Evolutionary conservation across 192 early-diverging fungal species (phyloP), one percentile per base, ranked within the genome.

Genomic region (Backusella circina): DNA sequence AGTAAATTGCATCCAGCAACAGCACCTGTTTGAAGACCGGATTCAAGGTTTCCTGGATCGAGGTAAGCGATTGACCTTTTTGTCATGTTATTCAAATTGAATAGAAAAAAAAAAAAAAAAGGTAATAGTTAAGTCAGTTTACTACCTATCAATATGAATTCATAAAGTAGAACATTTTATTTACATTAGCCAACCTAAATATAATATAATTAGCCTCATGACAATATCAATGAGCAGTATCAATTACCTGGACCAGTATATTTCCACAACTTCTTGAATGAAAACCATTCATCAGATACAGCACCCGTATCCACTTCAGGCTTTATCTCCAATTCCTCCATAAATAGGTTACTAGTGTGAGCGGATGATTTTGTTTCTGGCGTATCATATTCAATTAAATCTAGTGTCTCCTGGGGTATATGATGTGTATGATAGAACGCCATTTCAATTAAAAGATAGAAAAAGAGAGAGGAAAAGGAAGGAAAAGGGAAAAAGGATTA

Each of bases 31-130:
- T 92, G 91, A 3, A 92, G 81, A 83, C 90, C 91, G 0, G 90
- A 90, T 71, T 90, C 90, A 18, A 92, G 77, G 54, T 92, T 92
- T 4, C 91, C 91, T 15, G 91, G 91, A 54, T 92, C 91, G 32
- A 92, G 77, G 47, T 92, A 92, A 30, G 91, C 91, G 67, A 92
- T 90, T 12, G 90, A 79, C 84, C 83, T 86, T 41, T 41, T 13
- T 39, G 9, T 39, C n/a, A 35, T 35, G 5, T 35, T 3, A 35
- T 2, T 35, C 33, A 35, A 35, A 5, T 3, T 35, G 33, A 5
- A 72, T 54, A 9, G n/a, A 41, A 15, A 15, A 15, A 6, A 51
- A 21, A 21, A 21, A 51, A 51, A 51, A n/a, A 57, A 57, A 57
- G 21, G 9, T 26, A 23, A 26, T 6, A 31, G 9, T 33, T 28